Evolutionary conservation across 2,329 filamentous ascomycete genomes (phyloP).

Genomic region (Sphaerulina musiva): DNA sequence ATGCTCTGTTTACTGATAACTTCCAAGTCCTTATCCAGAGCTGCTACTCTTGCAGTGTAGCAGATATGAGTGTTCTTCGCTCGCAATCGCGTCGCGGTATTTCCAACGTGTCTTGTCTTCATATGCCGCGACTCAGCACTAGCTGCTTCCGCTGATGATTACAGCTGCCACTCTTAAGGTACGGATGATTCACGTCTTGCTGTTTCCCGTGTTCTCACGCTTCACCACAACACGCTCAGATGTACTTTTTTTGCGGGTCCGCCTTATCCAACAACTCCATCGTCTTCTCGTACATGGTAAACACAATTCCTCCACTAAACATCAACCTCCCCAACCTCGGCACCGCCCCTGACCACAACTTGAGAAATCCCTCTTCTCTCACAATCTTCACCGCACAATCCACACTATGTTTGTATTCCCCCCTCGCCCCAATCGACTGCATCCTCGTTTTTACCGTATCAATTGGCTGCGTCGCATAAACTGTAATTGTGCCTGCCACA

Average conservation of each 20-base stretch:
- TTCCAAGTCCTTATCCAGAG: neutral
- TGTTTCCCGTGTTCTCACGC: neutral
- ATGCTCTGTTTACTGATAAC: neutral
- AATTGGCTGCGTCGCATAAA: constrained; percentile 64
- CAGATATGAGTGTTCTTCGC: too few relatives aligned
- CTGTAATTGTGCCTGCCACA: constrained; percentile 82
- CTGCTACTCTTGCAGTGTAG: too few relatives aligned
- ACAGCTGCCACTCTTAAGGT: neutral
- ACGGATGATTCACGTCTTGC: neutral
- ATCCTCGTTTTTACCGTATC: constrained; percentile 96
- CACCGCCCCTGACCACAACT: constrained; percentile 89
- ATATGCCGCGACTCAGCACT: neutral
- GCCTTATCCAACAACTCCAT: constrained; percentile 77
- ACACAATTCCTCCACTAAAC: constrained; percentile 91
- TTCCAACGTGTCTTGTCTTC: neutral
- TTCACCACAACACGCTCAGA: constrained; percentile 36
- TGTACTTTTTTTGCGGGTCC: constrained; percentile 78
- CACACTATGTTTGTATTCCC: constrained; percentile 78
- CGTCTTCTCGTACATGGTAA: constrained; percentile 95
- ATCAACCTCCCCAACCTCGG: constrained; percentile 78
- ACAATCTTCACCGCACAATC: constrained; percentile 77
- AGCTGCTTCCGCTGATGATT: neutral
- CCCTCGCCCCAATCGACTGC: constrained; percentile 85
- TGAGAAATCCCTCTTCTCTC: constrained; percentile 79
- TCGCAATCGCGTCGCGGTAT: neutral